Conservation (phyloP, 345 rosid species). For the Trapa bicornis region DNA sequence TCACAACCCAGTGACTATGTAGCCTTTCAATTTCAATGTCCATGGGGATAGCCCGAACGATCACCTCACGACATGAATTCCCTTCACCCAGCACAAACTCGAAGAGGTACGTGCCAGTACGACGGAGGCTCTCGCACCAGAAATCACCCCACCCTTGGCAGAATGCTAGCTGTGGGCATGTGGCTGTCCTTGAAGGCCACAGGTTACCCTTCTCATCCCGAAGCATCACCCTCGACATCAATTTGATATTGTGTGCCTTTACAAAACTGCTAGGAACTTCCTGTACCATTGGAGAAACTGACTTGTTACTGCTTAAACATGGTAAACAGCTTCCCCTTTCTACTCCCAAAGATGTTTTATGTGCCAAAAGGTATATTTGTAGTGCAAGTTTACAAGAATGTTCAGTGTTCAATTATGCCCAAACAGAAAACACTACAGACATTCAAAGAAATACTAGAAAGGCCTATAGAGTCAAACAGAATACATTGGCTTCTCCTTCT, state of each 20-base stretch:
- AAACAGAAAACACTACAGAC: not conserved
- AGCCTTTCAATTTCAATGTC: not conserved
- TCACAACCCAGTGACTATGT: not conserved
- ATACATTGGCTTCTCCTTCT: no score
- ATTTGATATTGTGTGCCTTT: not conserved
- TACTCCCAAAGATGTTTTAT: not conserved
- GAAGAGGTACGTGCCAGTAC: not conserved
- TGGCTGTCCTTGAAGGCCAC: slow-evolving; percentile 1
- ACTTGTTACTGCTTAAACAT: not conserved
- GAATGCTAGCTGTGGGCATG: not conserved
- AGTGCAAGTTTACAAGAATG: not conserved
- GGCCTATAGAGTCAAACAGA: no score
- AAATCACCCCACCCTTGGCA: slow-evolving; percentile 5
- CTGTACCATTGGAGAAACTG: slow-evolving; percentile 1
- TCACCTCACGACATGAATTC: slow-evolving; percentile 3
- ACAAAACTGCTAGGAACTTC: not conserved
- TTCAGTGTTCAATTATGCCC: not conserved
- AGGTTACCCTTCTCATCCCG: slow-evolving; percentile 7
- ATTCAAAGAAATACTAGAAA: not conserved
- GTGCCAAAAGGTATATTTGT: not conserved
- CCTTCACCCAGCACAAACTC: slow-evolving; percentile 9
- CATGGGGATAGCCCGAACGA: not conserved
- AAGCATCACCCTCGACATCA: slow-evolving; percentile 2
- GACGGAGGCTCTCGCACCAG: not conserved
- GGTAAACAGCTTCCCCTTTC: not conserved